Evolutionary conservation across 768 basidiomycete species (phyloP).

Genomic region (Suillus plorans): DNA sequence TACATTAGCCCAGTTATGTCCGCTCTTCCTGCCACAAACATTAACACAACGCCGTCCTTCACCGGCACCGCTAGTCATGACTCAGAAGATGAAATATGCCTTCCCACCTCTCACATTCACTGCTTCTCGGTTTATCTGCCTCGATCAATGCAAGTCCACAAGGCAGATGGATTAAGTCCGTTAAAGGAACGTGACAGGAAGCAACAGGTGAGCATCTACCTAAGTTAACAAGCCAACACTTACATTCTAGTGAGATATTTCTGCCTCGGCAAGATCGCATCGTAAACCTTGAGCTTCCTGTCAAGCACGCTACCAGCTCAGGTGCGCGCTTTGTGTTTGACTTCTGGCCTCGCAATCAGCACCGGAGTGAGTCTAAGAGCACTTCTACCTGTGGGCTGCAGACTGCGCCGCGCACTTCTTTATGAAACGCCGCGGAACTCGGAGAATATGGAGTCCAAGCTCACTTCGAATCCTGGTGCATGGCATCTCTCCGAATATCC

Average conservation of each 20-base stretch:
- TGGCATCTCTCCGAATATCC: background rate
- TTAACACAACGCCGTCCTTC: background rate
- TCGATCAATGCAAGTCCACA: constrained; percentile 16
- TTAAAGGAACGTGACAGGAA: constrained; percentile 28
- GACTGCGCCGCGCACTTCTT: constrained; percentile 23
- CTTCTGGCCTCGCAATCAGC: background rate
- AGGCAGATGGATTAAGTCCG: constrained; percentile 38
- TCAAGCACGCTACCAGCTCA: background rate
- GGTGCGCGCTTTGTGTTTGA: background rate
- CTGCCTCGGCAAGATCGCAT: constrained; percentile 1
- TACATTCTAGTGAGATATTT: constrained; percentile 42
- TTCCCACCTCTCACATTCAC: background rate
- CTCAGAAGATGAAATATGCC: background rate
- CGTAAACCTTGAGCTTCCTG: constrained; percentile 24
- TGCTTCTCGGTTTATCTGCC: background rate
- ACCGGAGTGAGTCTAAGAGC: constrained; percentile 16
- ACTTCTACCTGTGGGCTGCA: constrained; percentile 18
- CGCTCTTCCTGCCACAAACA: background rate
- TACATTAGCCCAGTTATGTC: background rate
- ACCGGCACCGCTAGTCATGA: background rate
- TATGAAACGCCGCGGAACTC: constrained; percentile 31
- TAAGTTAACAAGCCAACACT: constrained; percentile 13
- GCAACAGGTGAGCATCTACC: background rate
- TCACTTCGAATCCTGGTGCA: background rate
- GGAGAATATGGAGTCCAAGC: constrained; percentile 28